Percentiles rank a stretch among this genome's conserved stretches.
Conservation (phyloP, 2,329 filamentous ascomycete genomes). For the Macrophomina phaseolina region DNA sequence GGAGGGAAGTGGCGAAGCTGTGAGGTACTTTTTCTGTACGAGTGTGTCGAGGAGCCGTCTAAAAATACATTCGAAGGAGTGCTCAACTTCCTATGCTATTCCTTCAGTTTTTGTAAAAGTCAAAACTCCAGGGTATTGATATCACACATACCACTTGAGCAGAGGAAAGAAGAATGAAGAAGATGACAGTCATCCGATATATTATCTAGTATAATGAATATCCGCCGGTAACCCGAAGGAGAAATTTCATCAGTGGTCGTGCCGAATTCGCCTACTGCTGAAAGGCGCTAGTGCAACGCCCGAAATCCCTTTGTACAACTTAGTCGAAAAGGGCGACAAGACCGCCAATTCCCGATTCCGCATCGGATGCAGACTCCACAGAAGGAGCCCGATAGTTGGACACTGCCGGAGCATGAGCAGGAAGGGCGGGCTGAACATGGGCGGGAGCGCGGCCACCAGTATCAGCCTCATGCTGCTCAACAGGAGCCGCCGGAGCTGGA, state of each 20-base stretch:
- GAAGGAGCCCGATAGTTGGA: slow-evolving; percentile 35
- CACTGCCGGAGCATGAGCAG: neutral
- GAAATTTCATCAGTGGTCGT: neutral
- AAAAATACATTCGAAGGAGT: neutral
- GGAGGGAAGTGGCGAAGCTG: slow-evolving; percentile 31
- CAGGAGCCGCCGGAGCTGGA: too few species aligned
- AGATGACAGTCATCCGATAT: neutral
- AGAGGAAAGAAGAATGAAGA: neutral
- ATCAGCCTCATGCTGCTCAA: neutral
- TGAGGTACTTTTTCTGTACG: neutral
- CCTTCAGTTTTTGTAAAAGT: neutral
- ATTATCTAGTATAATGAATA: neutral
- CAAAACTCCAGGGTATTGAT: neutral
- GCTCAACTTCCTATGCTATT: neutral
- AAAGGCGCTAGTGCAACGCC: neutral
- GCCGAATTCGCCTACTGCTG: neutral
- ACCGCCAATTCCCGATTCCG: neutral
- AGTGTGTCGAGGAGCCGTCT: neutral
- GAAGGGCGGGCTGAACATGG: neutral
- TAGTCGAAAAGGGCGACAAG: neutral
- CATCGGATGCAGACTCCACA: slow-evolving; percentile 32
- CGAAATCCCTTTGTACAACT: neutral
- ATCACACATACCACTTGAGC: neutral
- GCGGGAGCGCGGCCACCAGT: neutral
- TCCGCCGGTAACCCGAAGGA: neutral